These are phyloP conservation scores for Blechomonas ayalai DNA, from an alignment of 208 protist species.

Conservation along the genomic window DNA sequence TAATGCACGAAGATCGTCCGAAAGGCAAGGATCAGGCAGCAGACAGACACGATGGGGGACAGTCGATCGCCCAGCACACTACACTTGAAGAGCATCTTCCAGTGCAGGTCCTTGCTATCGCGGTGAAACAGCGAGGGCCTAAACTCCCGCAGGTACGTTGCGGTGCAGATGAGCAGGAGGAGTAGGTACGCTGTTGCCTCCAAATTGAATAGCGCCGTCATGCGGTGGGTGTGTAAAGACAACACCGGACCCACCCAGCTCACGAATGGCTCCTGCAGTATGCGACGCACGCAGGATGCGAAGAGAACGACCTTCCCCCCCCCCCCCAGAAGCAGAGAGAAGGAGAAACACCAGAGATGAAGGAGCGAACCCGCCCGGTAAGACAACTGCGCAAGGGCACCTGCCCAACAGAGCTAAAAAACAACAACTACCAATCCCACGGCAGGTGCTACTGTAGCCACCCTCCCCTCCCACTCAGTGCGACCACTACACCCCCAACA, in stretches of 20 bases:
- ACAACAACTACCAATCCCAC: too few species aligned
- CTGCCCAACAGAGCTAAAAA: not conserved
- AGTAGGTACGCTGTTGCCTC: constrained; percentile 82
- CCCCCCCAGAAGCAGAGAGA: constrained; percentile 1
- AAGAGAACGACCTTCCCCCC: too few species aligned
- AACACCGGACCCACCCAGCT: too few species aligned
- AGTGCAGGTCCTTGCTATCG: constrained; percentile 74
- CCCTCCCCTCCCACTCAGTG: too few species aligned
- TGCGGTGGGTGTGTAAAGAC: too few species aligned
- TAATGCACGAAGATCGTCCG: constrained; percentile 77
- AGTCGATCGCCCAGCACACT: constrained; percentile 89
- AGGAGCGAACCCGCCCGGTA: not conserved
- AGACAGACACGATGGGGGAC: constrained; percentile 68
- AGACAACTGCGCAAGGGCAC: not conserved
- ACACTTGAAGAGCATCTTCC: constrained; percentile 89
- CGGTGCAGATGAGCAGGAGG: constrained; percentile 81
- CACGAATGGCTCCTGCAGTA: too few species aligned
- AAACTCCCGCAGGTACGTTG: constrained; percentile 87
- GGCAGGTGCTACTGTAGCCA: too few species aligned
- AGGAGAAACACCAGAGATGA: constrained; percentile 2
- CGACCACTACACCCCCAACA: too few species aligned
- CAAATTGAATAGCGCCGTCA: constrained; percentile 88
- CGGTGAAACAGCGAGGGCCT: constrained; percentile 81
- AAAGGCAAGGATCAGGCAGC: constrained; percentile 72
- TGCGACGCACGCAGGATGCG: too few species aligned